phyloP scores from a whole-genome alignment of 2,329 filamentous ascomycete species.

The Lecanicillium sp. region DNA sequence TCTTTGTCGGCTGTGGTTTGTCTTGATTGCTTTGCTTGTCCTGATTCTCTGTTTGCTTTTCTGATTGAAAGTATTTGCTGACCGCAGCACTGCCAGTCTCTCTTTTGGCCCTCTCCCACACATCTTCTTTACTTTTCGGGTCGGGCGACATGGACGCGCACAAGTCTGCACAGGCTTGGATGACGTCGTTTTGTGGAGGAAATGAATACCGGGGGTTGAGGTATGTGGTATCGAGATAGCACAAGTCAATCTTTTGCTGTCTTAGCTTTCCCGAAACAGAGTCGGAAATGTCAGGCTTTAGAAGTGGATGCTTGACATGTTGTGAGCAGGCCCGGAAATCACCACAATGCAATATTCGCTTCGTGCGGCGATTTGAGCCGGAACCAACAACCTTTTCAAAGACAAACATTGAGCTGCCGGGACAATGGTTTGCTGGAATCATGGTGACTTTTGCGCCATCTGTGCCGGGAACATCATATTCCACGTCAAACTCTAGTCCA shows the following conservation, averaged over 20 bases:
- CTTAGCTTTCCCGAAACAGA: conserved; percentile 58
- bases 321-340: conserved; percentile 87
- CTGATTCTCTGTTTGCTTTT: conserved; percentile 16
- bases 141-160: conserved; percentile 70
- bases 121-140: conserved; percentile 37
- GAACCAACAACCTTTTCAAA: conserved; percentile 72
- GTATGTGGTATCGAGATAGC: conserved; percentile 96
- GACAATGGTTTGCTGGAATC: conserved; percentile 95
- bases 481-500: conserved; percentile 75
- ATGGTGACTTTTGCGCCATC: conserved; percentile 82
- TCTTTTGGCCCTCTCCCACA: conserved; percentile 37
- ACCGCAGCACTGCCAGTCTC: conserved; percentile 33
- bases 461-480: conserved; percentile 70
- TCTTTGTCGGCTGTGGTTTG: conserved; percentile 17
- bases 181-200: conserved; percentile 79
- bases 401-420: conserved; percentile 85
- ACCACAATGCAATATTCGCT: conserved; percentile 87
- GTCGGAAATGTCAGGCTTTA: conserved; percentile 69
- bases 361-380: conserved; percentile 49
- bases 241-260: conserved; percentile 87
- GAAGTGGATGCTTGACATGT: conserved; percentile 72
- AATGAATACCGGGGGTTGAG: conserved; percentile 94
- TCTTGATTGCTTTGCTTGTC: too few relatives aligned
- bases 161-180: conserved; percentile 78
- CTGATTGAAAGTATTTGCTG: conserved; percentile 41